Conservation (phyloP, 164 flowering plant species). For the Vitis rotundifolia region DNA sequence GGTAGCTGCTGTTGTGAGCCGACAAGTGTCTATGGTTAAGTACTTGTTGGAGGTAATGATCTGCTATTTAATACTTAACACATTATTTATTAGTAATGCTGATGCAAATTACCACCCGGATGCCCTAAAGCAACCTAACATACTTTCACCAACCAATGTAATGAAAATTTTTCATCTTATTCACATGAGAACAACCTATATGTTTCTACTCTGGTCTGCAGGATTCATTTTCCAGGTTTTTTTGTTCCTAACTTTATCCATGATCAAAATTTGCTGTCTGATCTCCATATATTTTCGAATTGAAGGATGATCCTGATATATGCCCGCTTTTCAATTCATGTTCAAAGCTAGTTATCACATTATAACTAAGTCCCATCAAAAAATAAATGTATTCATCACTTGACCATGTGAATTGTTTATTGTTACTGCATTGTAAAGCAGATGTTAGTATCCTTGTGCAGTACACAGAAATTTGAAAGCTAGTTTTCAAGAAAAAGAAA, state of each 20-base stretch:
- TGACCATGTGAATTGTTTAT: neutral
- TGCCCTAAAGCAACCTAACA: neutral
- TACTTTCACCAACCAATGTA: neutral
- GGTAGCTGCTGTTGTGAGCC: slow-evolving; percentile 17
- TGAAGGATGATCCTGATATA: neutral
- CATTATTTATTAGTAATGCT: neutral
- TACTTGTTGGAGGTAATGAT: slow-evolving; percentile 14
- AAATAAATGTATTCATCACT: neutral
- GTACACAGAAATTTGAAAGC: neutral
- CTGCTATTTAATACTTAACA: neutral
- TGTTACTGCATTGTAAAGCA: neutral
- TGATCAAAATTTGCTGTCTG: neutral
- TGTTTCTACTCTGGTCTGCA: neutral
- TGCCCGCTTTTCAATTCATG: too few relatives aligned
- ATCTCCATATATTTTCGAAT: neutral
- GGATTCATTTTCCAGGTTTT: too few relatives aligned
- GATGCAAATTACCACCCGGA: neutral
- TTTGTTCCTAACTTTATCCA: too few relatives aligned
- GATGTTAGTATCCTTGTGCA: neutral
- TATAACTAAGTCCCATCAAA: neutral
- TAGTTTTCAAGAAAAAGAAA: too few relatives aligned
- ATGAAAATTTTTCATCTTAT: neutral
- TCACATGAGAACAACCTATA: neutral
- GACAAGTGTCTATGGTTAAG: slow-evolving; percentile 5
- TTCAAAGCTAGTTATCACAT: neutral